phyloP scores from a whole-genome alignment of 148 eudicot genomes.

The Spergularia marina region DNA sequence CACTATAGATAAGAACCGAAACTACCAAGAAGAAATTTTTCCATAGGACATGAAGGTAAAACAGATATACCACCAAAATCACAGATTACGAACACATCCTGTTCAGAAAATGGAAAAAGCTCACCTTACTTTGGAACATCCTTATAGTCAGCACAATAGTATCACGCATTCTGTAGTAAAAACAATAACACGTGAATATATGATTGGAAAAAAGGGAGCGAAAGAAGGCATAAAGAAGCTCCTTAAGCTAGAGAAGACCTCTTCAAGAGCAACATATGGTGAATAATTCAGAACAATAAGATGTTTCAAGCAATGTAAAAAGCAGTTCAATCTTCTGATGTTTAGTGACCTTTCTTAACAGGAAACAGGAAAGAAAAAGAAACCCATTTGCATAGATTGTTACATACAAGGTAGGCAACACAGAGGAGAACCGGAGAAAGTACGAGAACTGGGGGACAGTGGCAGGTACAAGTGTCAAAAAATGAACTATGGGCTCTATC shows the following conservation, averaged over 20 bases:
- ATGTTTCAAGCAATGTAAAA: background rate
- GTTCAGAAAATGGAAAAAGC: conserved; percentile 12
- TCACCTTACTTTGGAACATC: conserved; percentile 87
- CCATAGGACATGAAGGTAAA: background rate
- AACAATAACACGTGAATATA: background rate
- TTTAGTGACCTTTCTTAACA: background rate
- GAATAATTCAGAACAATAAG: background rate
- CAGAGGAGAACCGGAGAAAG: no score
- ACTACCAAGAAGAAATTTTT: no score
- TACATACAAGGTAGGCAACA: no score
- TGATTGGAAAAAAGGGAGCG: background rate
- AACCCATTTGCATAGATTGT: no score
- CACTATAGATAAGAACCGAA: no score
- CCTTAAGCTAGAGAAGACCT: background rate
- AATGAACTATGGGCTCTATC: no score
- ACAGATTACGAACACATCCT: background rate
- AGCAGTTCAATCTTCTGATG: background rate
- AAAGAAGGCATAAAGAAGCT: background rate
- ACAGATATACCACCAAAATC: background rate
- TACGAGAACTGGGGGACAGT: no score
- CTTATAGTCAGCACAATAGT: conserved; percentile 83
- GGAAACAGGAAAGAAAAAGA: background rate
- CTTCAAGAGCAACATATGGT: no score
- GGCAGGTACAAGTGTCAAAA: no score
- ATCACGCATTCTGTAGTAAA: conserved; percentile 70